Conservation (phyloP, 2,329 filamentous ascomycete genomes). For the Torrubiella hemipterigena region DNA sequence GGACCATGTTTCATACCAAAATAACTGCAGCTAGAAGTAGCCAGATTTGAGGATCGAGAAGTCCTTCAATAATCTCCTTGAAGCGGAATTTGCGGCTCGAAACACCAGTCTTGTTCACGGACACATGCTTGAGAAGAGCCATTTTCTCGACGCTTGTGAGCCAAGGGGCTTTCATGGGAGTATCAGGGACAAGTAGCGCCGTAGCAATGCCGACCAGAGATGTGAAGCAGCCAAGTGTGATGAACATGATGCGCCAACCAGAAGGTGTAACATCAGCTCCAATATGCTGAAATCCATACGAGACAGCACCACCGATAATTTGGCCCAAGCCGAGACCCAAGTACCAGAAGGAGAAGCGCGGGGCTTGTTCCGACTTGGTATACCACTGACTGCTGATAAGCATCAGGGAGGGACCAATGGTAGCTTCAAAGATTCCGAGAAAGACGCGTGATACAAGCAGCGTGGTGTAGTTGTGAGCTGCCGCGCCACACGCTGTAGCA, state of each 20-base stretch:
- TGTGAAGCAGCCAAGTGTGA: constrained; percentile 29
- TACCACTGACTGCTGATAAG: constrained; percentile 8
- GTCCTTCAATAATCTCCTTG: constrained; percentile 13
- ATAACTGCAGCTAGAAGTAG: constrained; percentile 35
- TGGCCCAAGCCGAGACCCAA: constrained; percentile 6
- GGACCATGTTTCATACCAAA: constrained; percentile 23
- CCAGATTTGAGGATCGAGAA: constrained; percentile 35
- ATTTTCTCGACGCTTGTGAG: constrained; percentile 19
- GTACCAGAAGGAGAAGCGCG: constrained; percentile 8
- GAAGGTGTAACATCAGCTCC: constrained; percentile 19
- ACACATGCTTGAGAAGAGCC: constrained; percentile 6
- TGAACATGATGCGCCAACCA: constrained; percentile 33
- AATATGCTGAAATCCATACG: constrained; percentile 9
- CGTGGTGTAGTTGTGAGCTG: constrained; percentile 6
- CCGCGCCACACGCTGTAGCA: constrained; percentile 6
- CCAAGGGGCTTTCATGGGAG: constrained; percentile 28
- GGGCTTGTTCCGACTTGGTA: constrained; percentile 7
- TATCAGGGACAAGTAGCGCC: constrained; percentile 31
- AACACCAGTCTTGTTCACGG: constrained; percentile 7
- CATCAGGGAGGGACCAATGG: constrained; percentile 5
- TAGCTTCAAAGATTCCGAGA: constrained; percentile 7
- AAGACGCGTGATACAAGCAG: constrained; percentile 7
- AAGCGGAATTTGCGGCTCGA: constrained; percentile 2
- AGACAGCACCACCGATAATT: constrained; percentile 26
- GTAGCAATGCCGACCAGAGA: constrained; percentile 24